phyloP scores from a whole-genome alignment of 352 stramenopile species.

The Elongisporangium anandrum region DNA sequence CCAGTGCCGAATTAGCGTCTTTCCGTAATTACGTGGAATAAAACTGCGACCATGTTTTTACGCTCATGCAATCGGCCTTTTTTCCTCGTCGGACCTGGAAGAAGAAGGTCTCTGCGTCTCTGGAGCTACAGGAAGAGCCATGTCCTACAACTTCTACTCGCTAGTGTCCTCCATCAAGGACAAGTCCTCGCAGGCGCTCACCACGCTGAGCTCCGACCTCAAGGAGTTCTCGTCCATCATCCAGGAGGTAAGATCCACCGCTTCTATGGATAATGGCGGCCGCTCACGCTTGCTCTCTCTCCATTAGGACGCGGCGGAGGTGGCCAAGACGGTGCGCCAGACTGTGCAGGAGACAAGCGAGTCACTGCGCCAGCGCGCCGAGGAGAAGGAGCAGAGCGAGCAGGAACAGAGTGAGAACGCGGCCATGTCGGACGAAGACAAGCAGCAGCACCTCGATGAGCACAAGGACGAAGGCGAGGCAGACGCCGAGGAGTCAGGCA shows the following conservation, averaged over 20 bases:
- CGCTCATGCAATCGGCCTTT: background rate
- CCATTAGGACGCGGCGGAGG: slow-evolving; percentile 42
- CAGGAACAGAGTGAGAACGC: slow-evolving; percentile 14
- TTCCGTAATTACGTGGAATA: background rate
- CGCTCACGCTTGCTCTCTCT: background rate
- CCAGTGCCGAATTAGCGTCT: background rate
- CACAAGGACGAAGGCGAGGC: slow-evolving; percentile 4
- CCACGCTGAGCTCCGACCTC: slow-evolving; percentile 65
- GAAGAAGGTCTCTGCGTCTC: slow-evolving; percentile 1
- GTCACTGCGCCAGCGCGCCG: slow-evolving; percentile 27
- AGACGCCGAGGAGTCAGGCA: background rate
- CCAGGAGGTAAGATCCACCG: slow-evolving; percentile 27
- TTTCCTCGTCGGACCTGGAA: background rate
- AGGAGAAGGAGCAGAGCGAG: slow-evolving; percentile 23
- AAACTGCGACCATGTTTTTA: background rate
- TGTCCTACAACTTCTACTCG: slow-evolving; percentile 46
- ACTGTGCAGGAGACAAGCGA: slow-evolving; percentile 50
- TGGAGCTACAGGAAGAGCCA: too few species aligned
- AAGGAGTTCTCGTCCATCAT: slow-evolving; percentile 69
- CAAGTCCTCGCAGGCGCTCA: slow-evolving; percentile 65
- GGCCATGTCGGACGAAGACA: slow-evolving; percentile 6
- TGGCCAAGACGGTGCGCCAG: slow-evolving; percentile 48
- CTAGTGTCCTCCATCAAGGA: slow-evolving; percentile 31
- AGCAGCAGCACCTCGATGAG: slow-evolving; percentile 7
- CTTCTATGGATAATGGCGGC: background rate